These are phyloP conservation scores for Eucalyptus polyanthemos DNA, from an alignment of 345 rosid species.

Conservation along the genomic window DNA sequence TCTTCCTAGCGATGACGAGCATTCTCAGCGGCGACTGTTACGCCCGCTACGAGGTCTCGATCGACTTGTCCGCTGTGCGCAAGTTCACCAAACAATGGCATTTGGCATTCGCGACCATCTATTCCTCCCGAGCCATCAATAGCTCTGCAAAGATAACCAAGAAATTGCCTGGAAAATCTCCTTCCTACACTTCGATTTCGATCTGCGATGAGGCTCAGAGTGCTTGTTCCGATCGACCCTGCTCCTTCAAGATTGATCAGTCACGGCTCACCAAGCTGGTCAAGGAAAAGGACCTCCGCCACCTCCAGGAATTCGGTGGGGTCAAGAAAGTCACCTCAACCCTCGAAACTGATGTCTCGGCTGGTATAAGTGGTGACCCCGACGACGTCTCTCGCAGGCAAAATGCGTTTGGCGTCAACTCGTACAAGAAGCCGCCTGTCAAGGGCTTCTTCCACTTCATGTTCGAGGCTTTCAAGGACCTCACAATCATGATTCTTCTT, in stretches of 20 bases:
- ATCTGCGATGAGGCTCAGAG: slow-evolving; percentile 31
- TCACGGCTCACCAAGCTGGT: slow-evolving; percentile 25
- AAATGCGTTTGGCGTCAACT: slow-evolving; percentile 40
- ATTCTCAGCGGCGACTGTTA: background rate
- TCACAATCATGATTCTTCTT: slow-evolving; percentile 36
- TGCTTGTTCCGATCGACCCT: slow-evolving; percentile 16
- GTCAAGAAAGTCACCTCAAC: slow-evolving; percentile 18
- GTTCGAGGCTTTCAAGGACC: slow-evolving; percentile 32
- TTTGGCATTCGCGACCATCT: slow-evolving; percentile 25
- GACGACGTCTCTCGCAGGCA: slow-evolving; percentile 30
- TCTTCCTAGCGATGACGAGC: background rate
- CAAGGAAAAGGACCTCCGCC: slow-evolving; percentile 18
- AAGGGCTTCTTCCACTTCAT: slow-evolving; percentile 29
- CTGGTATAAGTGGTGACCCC: slow-evolving; percentile 17
- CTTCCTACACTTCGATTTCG: slow-evolving; percentile 1
- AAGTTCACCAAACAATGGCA: slow-evolving; percentile 37
- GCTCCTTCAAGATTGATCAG: slow-evolving; percentile 12
- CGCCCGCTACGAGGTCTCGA: background rate
- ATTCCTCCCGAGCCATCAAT: slow-evolving; percentile 26
- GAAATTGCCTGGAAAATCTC: background rate
- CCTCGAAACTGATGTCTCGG: slow-evolving; percentile 10
- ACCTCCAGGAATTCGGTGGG: slow-evolving; percentile 24
- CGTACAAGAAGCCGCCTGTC: slow-evolving; percentile 44
- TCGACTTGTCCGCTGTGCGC: slow-evolving; percentile 6
- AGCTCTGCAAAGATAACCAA: background rate